Percentiles rank a stretch among this genome's conserved stretches.
These are phyloP conservation scores for Macrolepiota fuliginosa DNA, from an alignment of 768 basidiomycete species.

Conservation along the genomic window DNA sequence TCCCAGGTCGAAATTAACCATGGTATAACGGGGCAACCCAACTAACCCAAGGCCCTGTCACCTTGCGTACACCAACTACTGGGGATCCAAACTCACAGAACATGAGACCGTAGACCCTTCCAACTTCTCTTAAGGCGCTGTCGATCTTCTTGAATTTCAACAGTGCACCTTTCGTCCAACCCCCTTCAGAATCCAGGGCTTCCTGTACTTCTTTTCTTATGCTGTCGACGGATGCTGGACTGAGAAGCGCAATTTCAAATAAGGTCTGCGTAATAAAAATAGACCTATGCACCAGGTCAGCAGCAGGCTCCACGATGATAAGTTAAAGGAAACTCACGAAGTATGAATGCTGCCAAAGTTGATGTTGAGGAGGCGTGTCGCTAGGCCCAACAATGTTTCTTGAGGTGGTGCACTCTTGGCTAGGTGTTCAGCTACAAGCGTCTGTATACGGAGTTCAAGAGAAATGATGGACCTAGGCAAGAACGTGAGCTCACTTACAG, in stretches of 20 bases:
- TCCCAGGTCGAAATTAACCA: conserved; percentile 26
- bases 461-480: neutral
- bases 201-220: conserved; percentile 30
- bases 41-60: conserved; percentile 18
- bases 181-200: conserved; percentile 32
- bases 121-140: conserved; percentile 34
- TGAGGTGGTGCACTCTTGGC: conserved; percentile 27
- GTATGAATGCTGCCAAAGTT: conserved; percentile 40
- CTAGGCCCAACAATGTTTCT: conserved; percentile 29
- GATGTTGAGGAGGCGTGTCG: conserved; percentile 34
- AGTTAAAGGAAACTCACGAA: conserved; percentile 23
- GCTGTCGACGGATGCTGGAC: conserved; percentile 25
- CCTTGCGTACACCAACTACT: neutral
- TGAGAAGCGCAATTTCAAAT: conserved; percentile 31
- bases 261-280: conserved; percentile 35
- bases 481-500: conserved; percentile 21
- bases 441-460: conserved; percentile 11
- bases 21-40: conserved; percentile 27
- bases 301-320: neutral
- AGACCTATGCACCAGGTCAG: conserved; percentile 21
- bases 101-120: conserved; percentile 32
- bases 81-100: conserved; percentile 22
- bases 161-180: conserved; percentile 33
- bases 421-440: conserved; percentile 28
- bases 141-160: conserved; percentile 33